Percentiles rank a stretch among this genome's conserved stretches.
phyloP scores from a whole-genome alignment of 371 early-diverging fungal genomes.

The Smittium culicis region DNA sequence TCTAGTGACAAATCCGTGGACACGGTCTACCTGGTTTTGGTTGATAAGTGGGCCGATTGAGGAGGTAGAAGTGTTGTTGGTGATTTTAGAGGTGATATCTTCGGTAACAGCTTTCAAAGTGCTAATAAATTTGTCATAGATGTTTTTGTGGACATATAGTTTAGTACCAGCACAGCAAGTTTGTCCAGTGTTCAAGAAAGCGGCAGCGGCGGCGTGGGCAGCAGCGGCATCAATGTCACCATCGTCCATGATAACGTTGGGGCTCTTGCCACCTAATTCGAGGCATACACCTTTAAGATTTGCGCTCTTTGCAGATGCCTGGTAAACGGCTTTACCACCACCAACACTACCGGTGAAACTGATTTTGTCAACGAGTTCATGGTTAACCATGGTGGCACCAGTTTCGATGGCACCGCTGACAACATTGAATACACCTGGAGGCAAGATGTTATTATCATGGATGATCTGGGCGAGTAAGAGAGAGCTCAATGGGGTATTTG shows the following conservation, averaged over 20 bases:
- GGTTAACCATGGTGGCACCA: constrained; percentile 39
- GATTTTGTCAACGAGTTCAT: constrained; percentile 40
- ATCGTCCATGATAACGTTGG: constrained; percentile 70
- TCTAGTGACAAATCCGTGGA: constrained; percentile 40
- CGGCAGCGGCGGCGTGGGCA: constrained; percentile 48
- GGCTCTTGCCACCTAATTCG: constrained; percentile 86
- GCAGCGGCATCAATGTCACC: constrained; percentile 68
- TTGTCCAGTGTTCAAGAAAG: constrained; percentile 72
- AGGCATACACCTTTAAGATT: constrained; percentile 63
- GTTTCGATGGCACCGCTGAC: constrained; percentile 43
- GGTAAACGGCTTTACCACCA: constrained; percentile 65
- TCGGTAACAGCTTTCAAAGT: constrained; percentile 46
- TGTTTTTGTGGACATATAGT: constrained; percentile 61
- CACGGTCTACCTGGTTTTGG: constrained; percentile 55
- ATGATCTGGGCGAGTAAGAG: constrained; percentile 38
- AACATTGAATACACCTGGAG: constrained; percentile 60
- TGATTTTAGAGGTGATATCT: constrained; percentile 34
- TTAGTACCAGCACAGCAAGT: constrained; percentile 79
- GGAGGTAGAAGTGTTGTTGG: constrained; percentile 45
- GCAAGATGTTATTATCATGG: constrained; percentile 32
- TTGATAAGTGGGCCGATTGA: constrained; percentile 65
- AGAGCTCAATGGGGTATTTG: constrained; percentile 47
- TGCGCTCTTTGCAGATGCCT: constrained; percentile 45
- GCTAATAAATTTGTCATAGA: constrained; percentile 54
- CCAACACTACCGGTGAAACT: constrained; percentile 47